These are phyloP conservation scores for Barnettozyma vustinii DNA, from an alignment of 805 yeast species.

Conservation along the genomic window DNA sequence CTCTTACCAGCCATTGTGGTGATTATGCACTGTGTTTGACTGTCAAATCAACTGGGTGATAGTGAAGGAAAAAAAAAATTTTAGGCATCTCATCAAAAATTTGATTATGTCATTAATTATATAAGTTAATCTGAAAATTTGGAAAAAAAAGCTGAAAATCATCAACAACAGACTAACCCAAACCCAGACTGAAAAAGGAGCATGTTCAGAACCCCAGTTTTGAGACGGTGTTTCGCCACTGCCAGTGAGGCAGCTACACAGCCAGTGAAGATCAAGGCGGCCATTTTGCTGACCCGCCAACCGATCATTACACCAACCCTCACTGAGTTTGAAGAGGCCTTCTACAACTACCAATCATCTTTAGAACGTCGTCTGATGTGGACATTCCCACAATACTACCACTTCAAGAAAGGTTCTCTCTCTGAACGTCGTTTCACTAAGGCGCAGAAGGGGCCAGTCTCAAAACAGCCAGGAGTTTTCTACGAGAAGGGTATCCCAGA, in stretches of 20 bases:
- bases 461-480: conserved; percentile 68
- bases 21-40: not conserved
- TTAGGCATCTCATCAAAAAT: not conserved
- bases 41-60: not conserved
- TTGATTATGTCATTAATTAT: not conserved
- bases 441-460: conserved; percentile 71
- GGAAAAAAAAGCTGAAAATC: not conserved
- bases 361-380: conserved; percentile 89
- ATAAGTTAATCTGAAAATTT: not conserved
- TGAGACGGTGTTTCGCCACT: conserved; percentile 1
- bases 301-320: conserved; percentile 83
- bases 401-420: conserved; percentile 84
- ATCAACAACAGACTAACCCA: not conserved
- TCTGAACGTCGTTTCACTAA: conserved; percentile 75
- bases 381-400: conserved; percentile 94
- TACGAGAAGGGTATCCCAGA: conserved; percentile 84
- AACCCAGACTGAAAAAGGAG: not conserved
- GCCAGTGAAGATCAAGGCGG: conserved; percentile 30
- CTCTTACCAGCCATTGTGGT: conserved; percentile 21
- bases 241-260: not conserved
- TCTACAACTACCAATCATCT: conserved; percentile 78
- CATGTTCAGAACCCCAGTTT: conserved; percentile 1
- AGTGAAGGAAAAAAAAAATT: not conserved
- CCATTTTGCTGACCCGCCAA: conserved; percentile 66
- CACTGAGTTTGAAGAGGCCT: conserved; percentile 65